Evolutionary conservation across 2,329 filamentous ascomycete species (phyloP), one percentile per base, ranked within the genome.

Genomic region (Monilinia fructicola): DNA sequence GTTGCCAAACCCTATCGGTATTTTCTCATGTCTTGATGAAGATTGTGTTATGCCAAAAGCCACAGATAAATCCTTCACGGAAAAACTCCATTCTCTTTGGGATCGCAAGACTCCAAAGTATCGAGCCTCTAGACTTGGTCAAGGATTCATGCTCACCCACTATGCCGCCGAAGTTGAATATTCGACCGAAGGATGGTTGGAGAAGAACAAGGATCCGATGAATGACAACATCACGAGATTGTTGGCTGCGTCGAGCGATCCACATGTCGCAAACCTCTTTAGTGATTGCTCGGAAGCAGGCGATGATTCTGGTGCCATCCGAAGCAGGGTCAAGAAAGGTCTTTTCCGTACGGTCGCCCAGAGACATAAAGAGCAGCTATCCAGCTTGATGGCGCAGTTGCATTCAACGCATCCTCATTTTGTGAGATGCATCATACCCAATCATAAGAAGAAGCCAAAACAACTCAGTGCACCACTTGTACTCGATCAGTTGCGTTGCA

Each of bases 41-140:
- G 95, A 99, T 79, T 95, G 90, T 58, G 96, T 99, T 42, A 99
- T 99, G 95, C 95, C 95, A 42, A 99, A 98, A 78, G 95, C 95
- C 4, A 97, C 94, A 1, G 96, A 99, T 78, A 94, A 91, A 78
- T 92, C 91, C 10, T 99, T 99, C 75, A 98, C 94, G 0, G 96
- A 99, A 74, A 99, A 99, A 78, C 83, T 99, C n/a, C 92, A 99
- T 78, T 90, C 90, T 0, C 80, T 99, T 1, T 99, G 96, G 95
- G 93, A 98, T 76, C 92, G 93, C 75, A 98, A 97, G 78, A 95
- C 93, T 44, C 85, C 87, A 56, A 99, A 99, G 77, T 99, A 99
- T 78, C 89, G 92, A 60, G 86, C 92, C 9, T 95, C 93, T 23
- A 87, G 95, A 21, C 85, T 97, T 18, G 91, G 88, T 0, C 92